Evolutionary conservation across 2,329 filamentous ascomycete species (phyloP), one percentile per base, ranked within the genome.

Genomic region (Nakataea oryzae): DNA sequence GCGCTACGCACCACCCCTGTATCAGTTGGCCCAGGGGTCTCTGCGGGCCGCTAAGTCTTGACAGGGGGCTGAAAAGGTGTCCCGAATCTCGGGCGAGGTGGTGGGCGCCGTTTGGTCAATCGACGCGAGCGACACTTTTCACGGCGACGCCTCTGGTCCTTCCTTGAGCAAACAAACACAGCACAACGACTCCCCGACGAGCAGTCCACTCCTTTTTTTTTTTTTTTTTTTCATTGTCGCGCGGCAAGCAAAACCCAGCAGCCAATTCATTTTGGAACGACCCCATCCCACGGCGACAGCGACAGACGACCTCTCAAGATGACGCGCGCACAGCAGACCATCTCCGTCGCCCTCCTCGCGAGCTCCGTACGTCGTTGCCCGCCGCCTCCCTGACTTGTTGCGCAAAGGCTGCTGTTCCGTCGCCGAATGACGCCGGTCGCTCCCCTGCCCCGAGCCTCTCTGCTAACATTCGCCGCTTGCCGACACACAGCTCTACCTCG

Each of bases 261-360:
- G 6, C 30, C 30, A n/a, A n/a, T n/a, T n/a, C n/a, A n/a, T n/a
- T 30, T 11, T 30, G 6, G 30, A 30, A 30, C 30, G 6, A 30
- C 11, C 30, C 5, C 5, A 30, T 5, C 30, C 30, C 5, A 30
- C 30, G 30, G 8, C 41, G 13, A 21, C 41, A 41, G 6, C 9
- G 2, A 1, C 2, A 41, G 17, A 8, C 8, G 2, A 11, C 2
- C 3, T 12, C 8, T 12, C 77, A 87, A 67, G 66, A 97, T 97
- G 95, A 96, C 95, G 68, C 91, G 93, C 77, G 95, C 95, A 27
- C 88, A 91, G 75, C 93, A 97, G 77, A 93, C 91, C 67, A 87
- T 97, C 73, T 96, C 92, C 65, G 82, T 96, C 71, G 88, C 86
- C 71, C 86, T 97, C 70, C 83, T 97, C 69, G 84, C 95, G 76